phyloP scores from a whole-genome alignment of 1,139 yeast genomes.

The Wickerhamiella pararugosa region DNA sequence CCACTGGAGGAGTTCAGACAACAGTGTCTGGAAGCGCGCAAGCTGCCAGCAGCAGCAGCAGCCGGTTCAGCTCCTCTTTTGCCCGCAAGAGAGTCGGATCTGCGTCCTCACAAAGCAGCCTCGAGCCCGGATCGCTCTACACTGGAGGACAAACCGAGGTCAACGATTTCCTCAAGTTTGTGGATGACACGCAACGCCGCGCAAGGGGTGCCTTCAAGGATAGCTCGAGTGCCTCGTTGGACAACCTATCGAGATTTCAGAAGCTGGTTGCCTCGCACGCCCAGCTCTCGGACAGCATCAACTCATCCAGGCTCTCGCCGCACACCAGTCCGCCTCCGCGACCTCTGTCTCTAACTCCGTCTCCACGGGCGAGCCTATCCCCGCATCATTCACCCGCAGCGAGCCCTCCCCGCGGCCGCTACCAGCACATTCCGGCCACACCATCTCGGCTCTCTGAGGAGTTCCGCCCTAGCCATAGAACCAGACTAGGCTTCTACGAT shows the following conservation, averaged over 20 bases:
- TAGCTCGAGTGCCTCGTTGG: constrained; percentile 32
- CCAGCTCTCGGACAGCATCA: constrained; percentile 16
- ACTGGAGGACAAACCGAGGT: constrained; percentile 48
- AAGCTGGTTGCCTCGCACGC: constrained; percentile 14
- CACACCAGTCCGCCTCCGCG: no score
- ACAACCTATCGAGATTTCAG: constrained; percentile 33
- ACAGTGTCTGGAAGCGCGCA: neutral
- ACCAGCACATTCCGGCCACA: constrained; percentile 17
- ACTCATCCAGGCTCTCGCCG: no score
- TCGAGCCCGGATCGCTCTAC: constrained; percentile 25
- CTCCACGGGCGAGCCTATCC: no score
- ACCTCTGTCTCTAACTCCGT: no score
- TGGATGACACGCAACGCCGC: constrained; percentile 32
- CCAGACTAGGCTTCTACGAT: constrained; percentile 14
- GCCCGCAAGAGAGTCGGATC: constrained; percentile 4
- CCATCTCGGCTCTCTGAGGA: constrained; percentile 25
- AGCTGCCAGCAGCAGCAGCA: constrained; percentile 5
- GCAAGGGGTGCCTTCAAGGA: constrained; percentile 9
- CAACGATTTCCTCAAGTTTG: constrained; percentile 63
- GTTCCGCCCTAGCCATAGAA: constrained; percentile 8
- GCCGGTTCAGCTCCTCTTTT: constrained; percentile 12
- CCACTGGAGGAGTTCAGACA: no score
- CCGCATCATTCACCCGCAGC: no score
- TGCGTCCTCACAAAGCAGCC: constrained; percentile 15
- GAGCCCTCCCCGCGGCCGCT: constrained; percentile 17